Evolutionary conservation across 2,329 filamentous ascomycete genomes (phyloP), one percentile per base, ranked within the genome.

Genomic region (Xylariaceae sp.): DNA sequence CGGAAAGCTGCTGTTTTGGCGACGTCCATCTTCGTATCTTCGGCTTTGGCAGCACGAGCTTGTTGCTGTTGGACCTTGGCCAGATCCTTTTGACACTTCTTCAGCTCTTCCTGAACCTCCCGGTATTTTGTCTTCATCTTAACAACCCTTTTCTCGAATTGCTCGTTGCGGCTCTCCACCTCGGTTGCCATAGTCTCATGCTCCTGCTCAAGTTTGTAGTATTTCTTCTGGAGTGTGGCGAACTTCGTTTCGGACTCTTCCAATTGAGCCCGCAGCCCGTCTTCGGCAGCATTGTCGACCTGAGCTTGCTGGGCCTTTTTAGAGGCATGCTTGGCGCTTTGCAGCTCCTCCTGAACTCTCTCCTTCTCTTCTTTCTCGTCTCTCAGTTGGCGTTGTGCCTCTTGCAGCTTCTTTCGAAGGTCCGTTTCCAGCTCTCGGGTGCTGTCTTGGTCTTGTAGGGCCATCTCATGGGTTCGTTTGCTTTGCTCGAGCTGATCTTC

Each of bases 91-190:
- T 71, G 71, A 18, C 71, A 68, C 62, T 85, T 80, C 64, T 89
- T 90, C 22, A 94, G 77, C 62, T 89, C 84, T 31, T 86, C 82
- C 53, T 90, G 89, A 0, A 82, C 78, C 10, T 80, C 75, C 45
- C 81, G 82, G 17, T 92, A 70, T 66, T 90, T 91, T 48, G 77
- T 77, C 61, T 83, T 83, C 62, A 89, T 78, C 17, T 81, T 81
- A 45, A 82, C 83, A 14, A 94, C 69, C 55, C 86, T 87, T 54
- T 84, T 83, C 55, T 91, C 86, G 1, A 90, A 74, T 11, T 82
- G 75, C 5, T 83, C 76, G 45, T 79, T 82, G 54, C 84, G 78
- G 6, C 76, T 76, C 40, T 86, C 80, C 42, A 80, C 79, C 54
- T 87, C 83, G 3, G 76, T 72, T 7, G 82, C 66, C 12, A 80